Evolutionary conservation across 441 rosid genomes (phyloP), one percentile per base, ranked within the genome.

Genomic region (Syzygium malaccense): DNA sequence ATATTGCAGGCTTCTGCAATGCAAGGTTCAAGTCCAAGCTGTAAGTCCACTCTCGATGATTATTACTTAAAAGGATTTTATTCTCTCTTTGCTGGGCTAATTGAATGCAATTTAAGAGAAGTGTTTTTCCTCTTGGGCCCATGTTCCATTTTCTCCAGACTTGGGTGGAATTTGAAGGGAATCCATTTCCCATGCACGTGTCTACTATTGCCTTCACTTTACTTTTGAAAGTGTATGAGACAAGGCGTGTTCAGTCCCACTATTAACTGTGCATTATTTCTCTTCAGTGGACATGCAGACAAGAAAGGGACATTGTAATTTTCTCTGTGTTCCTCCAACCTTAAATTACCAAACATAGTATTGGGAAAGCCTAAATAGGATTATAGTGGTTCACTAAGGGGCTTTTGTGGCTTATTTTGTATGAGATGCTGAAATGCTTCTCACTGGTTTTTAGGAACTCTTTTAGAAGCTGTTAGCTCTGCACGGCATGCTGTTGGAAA

Each of bases 1-100:
- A 20, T 93, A 89, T 88, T 92, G 95, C 96, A 97, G 99, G 92
- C 88, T 86, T 93, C 92, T 89, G 96, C 91, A 92, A 92, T 92
- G 90, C 95, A 83, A 90, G 92, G 80, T 89, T 93, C 96, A 87
- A 93, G 86, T 88, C 87, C 92, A 89, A 91, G 89, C 78, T 85
- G 97, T 93, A 92, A 94, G 97, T 93, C 91, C 55, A 80, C 15
- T 71, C 80, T 71, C 14, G 15, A 71, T 71, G 49, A 37, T 71
- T 37, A 41, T 71, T 68, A 60, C n/a, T n/a, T n/a, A n/a, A n/a
- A n/a, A n/a, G n/a, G n/a, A n/a, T n/a, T n/a, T n/a, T n/a, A n/a
- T n/a, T 71, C 51, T 71, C 80, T 71, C 49, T 71, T 71, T 71
- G 20, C 80, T 37, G 80, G 79, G 49, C 49, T 71, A 71, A 37